phyloP scores from a whole-genome alignment of 331 rosid genomes.

The Phaseolus coccineus region DNA sequence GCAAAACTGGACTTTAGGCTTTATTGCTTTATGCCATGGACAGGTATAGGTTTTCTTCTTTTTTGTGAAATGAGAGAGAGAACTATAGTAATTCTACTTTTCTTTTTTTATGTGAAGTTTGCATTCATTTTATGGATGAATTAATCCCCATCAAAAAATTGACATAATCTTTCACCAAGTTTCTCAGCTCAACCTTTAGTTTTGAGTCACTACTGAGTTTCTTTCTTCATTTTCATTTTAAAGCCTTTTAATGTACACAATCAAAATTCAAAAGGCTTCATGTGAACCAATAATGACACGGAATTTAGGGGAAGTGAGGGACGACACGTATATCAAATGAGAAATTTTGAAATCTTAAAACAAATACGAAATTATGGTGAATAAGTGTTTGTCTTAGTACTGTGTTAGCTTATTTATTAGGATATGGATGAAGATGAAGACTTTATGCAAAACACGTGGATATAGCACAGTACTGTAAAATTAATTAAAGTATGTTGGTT shows the following conservation, averaged over 20 bases:
- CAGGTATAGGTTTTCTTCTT: neutral
- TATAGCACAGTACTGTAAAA: neutral
- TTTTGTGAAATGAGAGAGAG: conserved; percentile 20
- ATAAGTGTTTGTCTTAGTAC: neutral
- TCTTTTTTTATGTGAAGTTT: too few relatives aligned
- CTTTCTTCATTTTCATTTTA: neutral
- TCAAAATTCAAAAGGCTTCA: conserved; percentile 42
- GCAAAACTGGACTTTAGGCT: neutral
- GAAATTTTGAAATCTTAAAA: neutral
- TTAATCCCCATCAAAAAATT: neutral
- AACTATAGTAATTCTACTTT: neutral
- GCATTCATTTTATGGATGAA: too few relatives aligned
- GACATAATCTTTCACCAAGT: too few relatives aligned
- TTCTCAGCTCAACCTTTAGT: too few relatives aligned
- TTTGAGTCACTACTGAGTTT: neutral
- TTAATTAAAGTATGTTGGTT: neutral
- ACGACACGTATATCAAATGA: too few relatives aligned
- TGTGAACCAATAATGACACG: conserved; percentile 18
- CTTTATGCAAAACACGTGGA: conserved; percentile 46
- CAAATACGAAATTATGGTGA: neutral
- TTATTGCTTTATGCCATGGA: neutral
- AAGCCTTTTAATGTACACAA: neutral
- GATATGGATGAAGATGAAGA: conserved; percentile 13
- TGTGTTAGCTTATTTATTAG: neutral
- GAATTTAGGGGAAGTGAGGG: neutral